A percentile compares a stretch with the other conserved stretches of the same genome.
These are phyloP conservation scores for Zymoseptoria crescenta DNA, from an alignment of 2,329 filamentous ascomycete genomes.

Conservation along the genomic window DNA sequence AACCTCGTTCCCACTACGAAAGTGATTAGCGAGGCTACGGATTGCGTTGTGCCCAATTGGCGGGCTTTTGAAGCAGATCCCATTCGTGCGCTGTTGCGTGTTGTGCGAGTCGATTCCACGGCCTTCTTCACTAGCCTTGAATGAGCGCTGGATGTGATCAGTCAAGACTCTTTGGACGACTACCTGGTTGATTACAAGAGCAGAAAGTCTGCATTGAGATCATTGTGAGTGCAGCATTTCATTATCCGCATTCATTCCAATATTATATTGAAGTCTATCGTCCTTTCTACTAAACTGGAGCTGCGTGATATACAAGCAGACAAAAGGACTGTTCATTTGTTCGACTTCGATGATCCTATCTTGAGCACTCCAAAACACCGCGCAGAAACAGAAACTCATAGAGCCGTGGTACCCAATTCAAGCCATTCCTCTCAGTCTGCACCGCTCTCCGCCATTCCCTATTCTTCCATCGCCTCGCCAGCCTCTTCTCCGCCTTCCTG, in stretches of 20 bases:
- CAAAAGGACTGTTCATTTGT: too few relatives aligned
- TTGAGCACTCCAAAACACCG: neutral
- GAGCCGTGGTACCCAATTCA: neutral
- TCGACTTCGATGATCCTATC: neutral
- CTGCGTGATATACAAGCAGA: neutral
- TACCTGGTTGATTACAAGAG: slow-evolving; percentile 7
- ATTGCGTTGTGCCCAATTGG: neutral
- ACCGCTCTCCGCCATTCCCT: neutral
- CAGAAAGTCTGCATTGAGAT: neutral
- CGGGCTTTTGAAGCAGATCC: neutral
- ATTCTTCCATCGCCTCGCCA: neutral
- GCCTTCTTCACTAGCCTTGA: slow-evolving; percentile 8
- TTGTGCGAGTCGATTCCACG: slow-evolving; percentile 1
- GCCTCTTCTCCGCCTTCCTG: neutral
- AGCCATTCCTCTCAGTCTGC: neutral
- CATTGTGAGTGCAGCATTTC: neutral
- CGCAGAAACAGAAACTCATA: neutral
- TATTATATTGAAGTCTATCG: neutral
- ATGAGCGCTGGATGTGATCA: slow-evolving; percentile 7
- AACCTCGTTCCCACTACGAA: neutral
- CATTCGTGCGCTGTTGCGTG: slow-evolving; percentile 2
- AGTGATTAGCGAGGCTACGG: neutral
- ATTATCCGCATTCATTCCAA: neutral
- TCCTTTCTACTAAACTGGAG: neutral
- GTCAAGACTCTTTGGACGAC: slow-evolving; percentile 11